Evolutionary conservation across 176 grass and related monocot genomes (phyloP).

Genomic region (Carex scoparia): DNA sequence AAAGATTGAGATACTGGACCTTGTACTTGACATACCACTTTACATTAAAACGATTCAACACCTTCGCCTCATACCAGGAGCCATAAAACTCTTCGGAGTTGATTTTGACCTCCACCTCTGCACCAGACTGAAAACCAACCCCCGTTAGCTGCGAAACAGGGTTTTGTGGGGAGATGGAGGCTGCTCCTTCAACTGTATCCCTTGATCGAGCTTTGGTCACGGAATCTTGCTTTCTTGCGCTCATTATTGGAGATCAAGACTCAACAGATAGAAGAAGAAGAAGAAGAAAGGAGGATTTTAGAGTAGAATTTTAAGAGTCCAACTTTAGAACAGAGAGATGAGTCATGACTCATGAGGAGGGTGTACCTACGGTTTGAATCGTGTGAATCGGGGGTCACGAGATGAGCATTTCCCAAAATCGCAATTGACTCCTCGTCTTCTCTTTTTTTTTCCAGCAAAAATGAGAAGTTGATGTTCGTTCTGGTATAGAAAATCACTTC

Average conservation of each 20-base stretch:
- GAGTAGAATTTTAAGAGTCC: background rate
- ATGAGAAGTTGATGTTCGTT: too few relatives aligned
- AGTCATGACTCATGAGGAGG: too few relatives aligned
- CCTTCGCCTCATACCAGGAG: constrained; percentile 10
- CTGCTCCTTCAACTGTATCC: background rate
- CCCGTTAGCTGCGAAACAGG: background rate
- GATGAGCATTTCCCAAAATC: background rate
- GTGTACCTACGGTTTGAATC: too few relatives aligned
- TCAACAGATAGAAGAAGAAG: too few relatives aligned
- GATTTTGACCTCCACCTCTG: constrained; percentile 8
- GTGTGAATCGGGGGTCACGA: background rate
- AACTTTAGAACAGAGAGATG: background rate
- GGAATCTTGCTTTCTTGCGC: background rate
- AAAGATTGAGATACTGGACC: background rate
- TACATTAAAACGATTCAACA: background rate
- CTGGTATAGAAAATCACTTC: too few relatives aligned
- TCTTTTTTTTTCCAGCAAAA: too few relatives aligned
- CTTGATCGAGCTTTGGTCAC: background rate
- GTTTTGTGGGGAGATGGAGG: background rate
- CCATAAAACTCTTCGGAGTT: background rate
- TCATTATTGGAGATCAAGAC: background rate
- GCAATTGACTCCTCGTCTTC: too few relatives aligned
- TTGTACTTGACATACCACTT: background rate
- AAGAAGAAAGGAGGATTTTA: too few relatives aligned
- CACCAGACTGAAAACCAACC: background rate